These are phyloP conservation scores for Ambrosiella beaveri DNA, from an alignment of 2,329 filamentous ascomycete species.

Conservation along the genomic window DNA sequence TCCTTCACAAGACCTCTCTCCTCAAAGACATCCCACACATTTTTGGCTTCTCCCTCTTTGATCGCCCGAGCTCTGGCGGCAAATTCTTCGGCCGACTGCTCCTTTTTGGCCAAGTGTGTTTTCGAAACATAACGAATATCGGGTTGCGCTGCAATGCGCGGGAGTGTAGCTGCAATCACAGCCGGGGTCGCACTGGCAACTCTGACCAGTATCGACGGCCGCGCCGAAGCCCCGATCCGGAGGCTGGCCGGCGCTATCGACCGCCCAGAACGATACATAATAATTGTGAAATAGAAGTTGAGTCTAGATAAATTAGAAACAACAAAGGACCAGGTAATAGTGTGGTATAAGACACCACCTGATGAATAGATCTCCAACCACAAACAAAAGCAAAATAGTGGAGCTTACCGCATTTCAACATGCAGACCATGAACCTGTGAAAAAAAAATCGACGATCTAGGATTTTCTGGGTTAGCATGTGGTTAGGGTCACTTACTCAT, in stretches of 20 bases:
- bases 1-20: constrained; percentile 60
- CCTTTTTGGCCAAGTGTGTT: constrained; percentile 28
- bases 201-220: neutral
- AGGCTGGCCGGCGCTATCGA: neutral
- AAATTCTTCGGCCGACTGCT: constrained; percentile 30
- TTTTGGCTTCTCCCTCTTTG: constrained; percentile 28
- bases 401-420: too few species aligned
- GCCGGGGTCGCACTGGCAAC: neutral
- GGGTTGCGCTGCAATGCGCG: neutral
- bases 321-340: neutral
- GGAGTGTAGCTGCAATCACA: neutral
- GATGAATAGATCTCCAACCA: too few species aligned
- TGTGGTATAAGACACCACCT: neutral
- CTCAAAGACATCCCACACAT: constrained; percentile 48
- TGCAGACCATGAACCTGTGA: too few species aligned
- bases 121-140: constrained; percentile 23
- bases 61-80: constrained; percentile 29
- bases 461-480: too few species aligned
- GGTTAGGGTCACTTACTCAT: too few species aligned
- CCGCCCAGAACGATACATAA: constrained; percentile 11
- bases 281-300: neutral
- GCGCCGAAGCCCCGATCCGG: constrained; percentile 4
- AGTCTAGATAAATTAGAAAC: neutral
- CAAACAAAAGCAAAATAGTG: too few species aligned
- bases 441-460: too few species aligned